Base-by-base conservation (phyloP, 2,329 filamentous ascomycete species). In the Aspergillus sergii region DNA sequence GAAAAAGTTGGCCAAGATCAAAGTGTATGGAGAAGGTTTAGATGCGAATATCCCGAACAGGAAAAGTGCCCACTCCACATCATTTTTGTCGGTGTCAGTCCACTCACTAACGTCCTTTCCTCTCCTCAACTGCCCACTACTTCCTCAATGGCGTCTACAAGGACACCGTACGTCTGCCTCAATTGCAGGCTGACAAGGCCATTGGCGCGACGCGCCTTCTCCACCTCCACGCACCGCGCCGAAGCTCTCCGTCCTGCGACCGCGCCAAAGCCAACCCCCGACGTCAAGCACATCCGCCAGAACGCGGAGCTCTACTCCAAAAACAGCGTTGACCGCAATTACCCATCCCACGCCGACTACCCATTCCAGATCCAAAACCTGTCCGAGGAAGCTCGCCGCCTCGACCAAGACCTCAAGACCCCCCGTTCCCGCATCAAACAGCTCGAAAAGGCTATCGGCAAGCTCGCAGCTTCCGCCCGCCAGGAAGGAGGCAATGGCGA, bases 231-330 rank as follows among this genome's bases (percentile, higher is more conserved):
- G 19, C 68, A 65, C n/a, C 66, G 66, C 57, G 60, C 64, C 12
- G 70, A 76, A 32, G 59, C 68, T 23, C 57, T 79, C 4, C 84
- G 89, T 45, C 91, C 91, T 5, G 83, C 90, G 1, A 89, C 86
- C 58, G 93, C 92, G 16, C 93, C 93, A 12, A 94, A 92, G 75
- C 88, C 92, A 30, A 86, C 86, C 54, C 85, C 96, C 68, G 91
- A 97, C 80, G 85, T 96, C 75, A 94, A 92, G 77, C 90, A 95
- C 80, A 97, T 99, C 76, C 93, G 94, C 62, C 86, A 93, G 73
- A 91, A 96, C 78, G 88, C 91, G 19, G 87, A 89, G 16, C 84
- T 96, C 19, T 91, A 97, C 82, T 86, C 91, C 70, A 84, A 90
- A 68, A 98, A 96, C 74, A 96, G 92, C 79, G 76, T 90, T 64